Percentiles rank a stretch among this genome's conserved stretches.
These are phyloP conservation scores for Hygrophila difformis DNA, from an alignment of 257 asterid genomes.

Conservation along the genomic window DNA sequence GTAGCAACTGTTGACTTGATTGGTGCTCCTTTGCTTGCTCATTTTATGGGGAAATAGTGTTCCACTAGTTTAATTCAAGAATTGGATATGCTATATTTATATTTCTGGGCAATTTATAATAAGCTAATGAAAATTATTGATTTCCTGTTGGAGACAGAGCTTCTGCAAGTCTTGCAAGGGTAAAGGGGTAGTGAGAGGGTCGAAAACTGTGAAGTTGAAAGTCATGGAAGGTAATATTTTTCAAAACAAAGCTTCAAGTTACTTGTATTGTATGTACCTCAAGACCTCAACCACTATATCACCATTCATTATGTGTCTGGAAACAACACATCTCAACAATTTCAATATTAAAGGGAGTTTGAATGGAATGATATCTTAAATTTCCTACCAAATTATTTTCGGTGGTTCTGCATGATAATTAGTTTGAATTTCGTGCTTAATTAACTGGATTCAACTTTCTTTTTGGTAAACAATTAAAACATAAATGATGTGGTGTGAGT, in stretches of 20 bases:
- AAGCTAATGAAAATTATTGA: not conserved
- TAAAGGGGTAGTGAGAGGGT: constrained; percentile 55
- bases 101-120: constrained; percentile 2
- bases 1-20: not conserved
- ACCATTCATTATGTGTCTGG: constrained; percentile 1
- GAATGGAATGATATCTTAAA: no score
- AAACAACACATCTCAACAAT: constrained; percentile 4
- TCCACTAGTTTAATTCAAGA: constrained; percentile 3
- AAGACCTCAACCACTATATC: not conserved
- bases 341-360: not conserved
- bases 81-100: not conserved
- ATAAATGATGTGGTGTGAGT: no score
- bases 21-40: not conserved
- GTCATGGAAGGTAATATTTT: constrained; percentile 63
- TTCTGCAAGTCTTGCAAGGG: constrained; percentile 90
- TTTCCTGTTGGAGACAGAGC: constrained; percentile 37
- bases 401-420: no score
- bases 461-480: no score
- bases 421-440: no score
- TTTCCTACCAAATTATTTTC: not conserved
- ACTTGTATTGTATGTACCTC: not conserved
- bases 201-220: constrained; percentile 62
- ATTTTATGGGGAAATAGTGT: not conserved
- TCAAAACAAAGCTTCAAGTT: not conserved
- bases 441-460: no score